Evolutionary conservation across 2,329 filamentous ascomycete species (phyloP).

Genomic region (Elsinoe ampelina): DNA sequence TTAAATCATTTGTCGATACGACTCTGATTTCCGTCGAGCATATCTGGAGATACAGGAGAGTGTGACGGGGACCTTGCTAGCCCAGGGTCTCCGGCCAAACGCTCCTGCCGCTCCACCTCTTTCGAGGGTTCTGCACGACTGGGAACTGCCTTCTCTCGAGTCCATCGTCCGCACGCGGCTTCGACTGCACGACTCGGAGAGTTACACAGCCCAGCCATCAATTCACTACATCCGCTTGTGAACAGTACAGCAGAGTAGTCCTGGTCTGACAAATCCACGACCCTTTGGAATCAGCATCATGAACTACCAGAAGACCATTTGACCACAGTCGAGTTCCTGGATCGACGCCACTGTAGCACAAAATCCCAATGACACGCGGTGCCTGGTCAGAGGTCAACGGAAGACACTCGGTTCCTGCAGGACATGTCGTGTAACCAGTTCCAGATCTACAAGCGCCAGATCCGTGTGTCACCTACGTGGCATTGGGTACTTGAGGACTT

Average conservation of each 20-base stretch:
- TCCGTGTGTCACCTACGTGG: conserved; percentile 9
- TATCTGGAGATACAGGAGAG: not conserved
- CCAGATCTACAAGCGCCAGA: not conserved
- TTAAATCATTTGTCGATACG: not conserved
- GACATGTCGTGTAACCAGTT: not conserved
- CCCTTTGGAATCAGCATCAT: not conserved
- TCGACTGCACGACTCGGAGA: too few species aligned
- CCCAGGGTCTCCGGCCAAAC: not conserved
- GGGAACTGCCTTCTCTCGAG: not conserved
- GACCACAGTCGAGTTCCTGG: not conserved
- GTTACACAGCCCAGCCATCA: not conserved
- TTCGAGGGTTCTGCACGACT: not conserved
- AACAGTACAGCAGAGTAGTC: not conserved
- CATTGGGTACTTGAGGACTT: not conserved
- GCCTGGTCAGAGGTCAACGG: not conserved
- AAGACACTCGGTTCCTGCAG: conserved; percentile 3
- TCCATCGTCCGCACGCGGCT: too few species aligned
- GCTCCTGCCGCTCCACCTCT: not conserved
- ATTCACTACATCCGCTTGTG: not conserved
- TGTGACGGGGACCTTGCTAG: not conserved
- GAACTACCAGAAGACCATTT: not conserved
- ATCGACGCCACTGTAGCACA: conserved; percentile 3
- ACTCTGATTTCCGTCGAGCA: not conserved
- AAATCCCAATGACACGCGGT: not conserved
- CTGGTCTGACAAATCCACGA: not conserved